Evolutionary conservation across 2,329 filamentous ascomycete species (phyloP).

Genomic region (Monosporascus sp.): DNA sequence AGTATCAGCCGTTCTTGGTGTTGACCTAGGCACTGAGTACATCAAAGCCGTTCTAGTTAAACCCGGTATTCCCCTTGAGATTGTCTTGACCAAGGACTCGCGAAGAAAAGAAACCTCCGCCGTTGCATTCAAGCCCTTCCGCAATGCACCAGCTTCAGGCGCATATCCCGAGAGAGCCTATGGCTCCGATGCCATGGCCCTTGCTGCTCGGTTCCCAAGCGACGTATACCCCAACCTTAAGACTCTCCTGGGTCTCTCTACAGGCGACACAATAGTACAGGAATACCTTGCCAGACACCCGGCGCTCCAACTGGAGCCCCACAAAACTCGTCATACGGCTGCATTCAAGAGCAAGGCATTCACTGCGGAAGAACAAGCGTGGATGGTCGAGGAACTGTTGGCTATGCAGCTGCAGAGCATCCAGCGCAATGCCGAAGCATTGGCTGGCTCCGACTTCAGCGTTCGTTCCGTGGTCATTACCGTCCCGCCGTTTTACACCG

Average conservation of each 20-base stretch:
- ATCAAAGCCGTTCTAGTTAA: slow-evolving; percentile 96
- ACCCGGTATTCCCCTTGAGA: slow-evolving; percentile 93
- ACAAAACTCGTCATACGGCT: slow-evolving; percentile 60
- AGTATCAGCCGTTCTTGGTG: slow-evolving; percentile 72
- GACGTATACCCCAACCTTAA: slow-evolving; percentile 96
- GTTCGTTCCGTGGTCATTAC: slow-evolving; percentile 85
- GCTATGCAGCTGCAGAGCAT: slow-evolving; percentile 96
- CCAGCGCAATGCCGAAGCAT: slow-evolving; percentile 76
- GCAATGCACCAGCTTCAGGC: slow-evolving; percentile 55
- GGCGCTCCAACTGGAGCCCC: slow-evolving; percentile 62
- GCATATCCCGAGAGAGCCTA: slow-evolving; percentile 85
- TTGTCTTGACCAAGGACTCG: slow-evolving; percentile 96
- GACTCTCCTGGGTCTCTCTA: slow-evolving; percentile 71
- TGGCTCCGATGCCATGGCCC: slow-evolving; percentile 83
- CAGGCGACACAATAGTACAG: slow-evolving; percentile 55
- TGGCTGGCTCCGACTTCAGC: slow-evolving; percentile 69
- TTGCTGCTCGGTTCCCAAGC: slow-evolving; percentile 80
- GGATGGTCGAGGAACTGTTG: slow-evolving; percentile 85
- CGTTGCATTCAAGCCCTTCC: slow-evolving; percentile 87
- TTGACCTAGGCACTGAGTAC: slow-evolving; percentile 94
- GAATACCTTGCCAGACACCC: slow-evolving; percentile 75
- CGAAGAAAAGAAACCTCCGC: slow-evolving; percentile 91
- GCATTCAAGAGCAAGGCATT: slow-evolving; percentile 76
- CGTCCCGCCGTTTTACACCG: slow-evolving; percentile 83
- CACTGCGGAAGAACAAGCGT: slow-evolving; percentile 54